A percentile compares a stretch with the other conserved stretches of the same genome.
Evolutionary conservation across 2,329 filamentous ascomycete species (phyloP).

Genomic region (Sphaerulina populicola): DNA sequence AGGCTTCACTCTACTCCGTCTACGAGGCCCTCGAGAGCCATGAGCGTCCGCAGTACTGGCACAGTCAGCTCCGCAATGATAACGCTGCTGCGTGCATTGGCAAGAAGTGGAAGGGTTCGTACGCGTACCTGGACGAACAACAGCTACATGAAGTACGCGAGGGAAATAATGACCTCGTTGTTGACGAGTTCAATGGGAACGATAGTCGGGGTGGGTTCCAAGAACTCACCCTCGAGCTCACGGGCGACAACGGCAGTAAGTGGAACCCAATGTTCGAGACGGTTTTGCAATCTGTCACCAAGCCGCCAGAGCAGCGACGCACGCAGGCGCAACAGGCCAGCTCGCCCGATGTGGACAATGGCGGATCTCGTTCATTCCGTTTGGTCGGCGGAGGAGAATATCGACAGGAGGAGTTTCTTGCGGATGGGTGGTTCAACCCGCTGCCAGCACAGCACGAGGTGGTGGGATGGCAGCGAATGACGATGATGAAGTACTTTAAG

Average conservation of each 20-base stretch:
- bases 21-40: conserved; percentile 32
- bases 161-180: conserved; percentile 13
- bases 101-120: conserved; percentile 46
- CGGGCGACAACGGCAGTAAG: conserved; percentile 16
- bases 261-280: conserved; percentile 39
- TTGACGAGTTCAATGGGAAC: conserved; percentile 32
- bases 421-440: conserved; percentile 44
- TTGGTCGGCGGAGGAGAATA: conserved; percentile 37
- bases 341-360: neutral
- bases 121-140: conserved; percentile 33
- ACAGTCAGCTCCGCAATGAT: conserved; percentile 13
- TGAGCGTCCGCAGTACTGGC: conserved; percentile 37
- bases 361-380: conserved; percentile 24
- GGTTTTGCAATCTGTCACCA: conserved; percentile 32
- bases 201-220: conserved; percentile 27
- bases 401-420: conserved; percentile 28
- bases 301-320: conserved; percentile 15
- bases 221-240: conserved; percentile 23
- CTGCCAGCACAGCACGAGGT: conserved; percentile 44
- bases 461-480: conserved; percentile 48
- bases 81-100: conserved; percentile 31
- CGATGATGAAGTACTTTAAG: conserved; percentile 46
- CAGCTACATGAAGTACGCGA: neutral
- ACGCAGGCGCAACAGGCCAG: conserved; percentile 31
- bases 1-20: conserved; percentile 33